A percentile compares a stretch with the other conserved stretches of the same genome.
These are phyloP conservation scores for Didymella lethalis DNA, from an alignment of 2,329 filamentous ascomycete species.

Conservation along the genomic window DNA sequence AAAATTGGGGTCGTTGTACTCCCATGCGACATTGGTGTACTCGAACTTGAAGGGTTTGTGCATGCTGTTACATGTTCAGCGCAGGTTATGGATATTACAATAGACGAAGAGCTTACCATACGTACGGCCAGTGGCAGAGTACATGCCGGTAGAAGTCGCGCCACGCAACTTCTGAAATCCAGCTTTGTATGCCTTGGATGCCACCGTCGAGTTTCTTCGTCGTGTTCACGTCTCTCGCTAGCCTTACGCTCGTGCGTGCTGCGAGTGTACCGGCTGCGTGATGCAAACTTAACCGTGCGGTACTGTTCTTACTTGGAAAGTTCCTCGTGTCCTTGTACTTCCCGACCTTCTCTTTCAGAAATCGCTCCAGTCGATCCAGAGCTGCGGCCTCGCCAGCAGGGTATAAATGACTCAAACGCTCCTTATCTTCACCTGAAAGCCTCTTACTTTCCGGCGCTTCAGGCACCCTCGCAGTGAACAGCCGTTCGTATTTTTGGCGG, in stretches of 20 bases:
- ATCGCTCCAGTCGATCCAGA: slow-evolving; percentile 52
- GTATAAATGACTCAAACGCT: slow-evolving; percentile 53
- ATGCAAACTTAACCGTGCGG: slow-evolving; percentile 54
- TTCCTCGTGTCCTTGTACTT: slow-evolving; percentile 54
- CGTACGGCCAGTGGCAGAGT: slow-evolving; percentile 82
- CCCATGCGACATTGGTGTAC: slow-evolving; percentile 84
- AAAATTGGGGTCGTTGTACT: slow-evolving; percentile 64
- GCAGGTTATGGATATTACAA: neutral
- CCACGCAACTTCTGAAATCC: slow-evolving; percentile 63
- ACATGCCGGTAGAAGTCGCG: slow-evolving; percentile 67
- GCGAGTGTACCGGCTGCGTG: slow-evolving; percentile 56
- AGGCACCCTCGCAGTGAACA: slow-evolving; percentile 46
- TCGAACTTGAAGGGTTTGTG: slow-evolving; percentile 83
- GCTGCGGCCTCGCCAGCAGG: slow-evolving; percentile 57
- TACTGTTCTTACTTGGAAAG: slow-evolving; percentile 53
- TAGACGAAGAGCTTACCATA: slow-evolving; percentile 62
- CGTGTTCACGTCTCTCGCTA: slow-evolving; percentile 60
- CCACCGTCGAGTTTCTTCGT: slow-evolving; percentile 62
- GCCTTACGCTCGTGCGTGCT: slow-evolving; percentile 55
- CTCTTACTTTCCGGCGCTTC: slow-evolving; percentile 68
- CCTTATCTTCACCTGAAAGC: slow-evolving; percentile 55
- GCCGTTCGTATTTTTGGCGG: slow-evolving; percentile 57
- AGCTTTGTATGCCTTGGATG: slow-evolving; percentile 53
- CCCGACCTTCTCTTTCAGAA: slow-evolving; percentile 56
- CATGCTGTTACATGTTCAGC: slow-evolving; percentile 60